Base-by-base conservation (phyloP, 768 basidiomycete genomes). In the Strobilomyces dryophilus region DNA sequence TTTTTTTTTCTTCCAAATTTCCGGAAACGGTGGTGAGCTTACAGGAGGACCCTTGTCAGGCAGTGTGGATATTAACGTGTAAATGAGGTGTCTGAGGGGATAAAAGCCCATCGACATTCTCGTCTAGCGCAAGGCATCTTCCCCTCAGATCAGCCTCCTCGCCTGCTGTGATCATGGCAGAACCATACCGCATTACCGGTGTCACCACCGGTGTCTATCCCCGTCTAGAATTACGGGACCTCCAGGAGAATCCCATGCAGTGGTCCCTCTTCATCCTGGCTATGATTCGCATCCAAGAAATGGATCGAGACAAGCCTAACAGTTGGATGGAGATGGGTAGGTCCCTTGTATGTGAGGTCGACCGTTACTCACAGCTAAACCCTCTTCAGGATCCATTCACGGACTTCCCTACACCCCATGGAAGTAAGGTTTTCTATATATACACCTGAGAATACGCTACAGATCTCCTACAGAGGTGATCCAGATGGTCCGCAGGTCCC, bases 171-270 rank as follows among this genome's bases (percentile, higher is more conserved):
- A 53, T 37, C 45, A 55, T 62, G 61, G 24, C 61, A 31, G 35
- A 53, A 21, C 18, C 45, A 1, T 62, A 62, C 20, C 57, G 47
- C 7, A 20, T 63, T 20, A 20, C 34, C 10, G 61, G 61, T 15
- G 3, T 32, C 4, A 10, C 12, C 45, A 36, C 41, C 2, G 54
- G 57, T 7, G 14, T 52, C 20, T 52, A 62, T 26, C 43, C 31
- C 18, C 61, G 61, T 45, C 54, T 53, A 7, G 61, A 62, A 42
- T n/a, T 62, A 31, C 49, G 47, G n/a, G 57, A 60, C 20, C 57
- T 62, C 18, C 41, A 45, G 21, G 11, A 37, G 41, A 56, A 54
- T 54, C 63, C 31, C 24, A 24, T 24, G 2, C 24, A 24, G 24
- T 24, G 24, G 24, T 24, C 24, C 4, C 24, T 24, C 2, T 63